Evolutionary conservation across 2,329 filamentous ascomycete genomes (phyloP).

Genomic region (Ceratocystis papillata): DNA sequence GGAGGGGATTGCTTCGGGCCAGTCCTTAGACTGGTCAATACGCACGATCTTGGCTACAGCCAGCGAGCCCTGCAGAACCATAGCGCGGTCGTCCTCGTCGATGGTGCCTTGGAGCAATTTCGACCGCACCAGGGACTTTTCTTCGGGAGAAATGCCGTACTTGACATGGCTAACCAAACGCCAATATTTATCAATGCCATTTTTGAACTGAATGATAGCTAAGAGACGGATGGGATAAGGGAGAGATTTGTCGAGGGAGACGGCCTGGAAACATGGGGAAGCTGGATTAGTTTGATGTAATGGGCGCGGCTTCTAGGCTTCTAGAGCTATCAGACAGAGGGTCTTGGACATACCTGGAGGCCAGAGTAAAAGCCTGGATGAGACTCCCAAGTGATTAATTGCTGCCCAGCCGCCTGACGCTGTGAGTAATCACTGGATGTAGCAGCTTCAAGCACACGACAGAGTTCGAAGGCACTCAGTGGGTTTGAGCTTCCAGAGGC

Average conservation of each 20-base stretch:
- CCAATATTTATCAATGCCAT: constrained; percentile 94
- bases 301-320: constrained; percentile 10
- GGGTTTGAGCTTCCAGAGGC: constrained; percentile 71
- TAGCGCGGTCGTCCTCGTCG: constrained; percentile 59
- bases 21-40: constrained; percentile 80
- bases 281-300: constrained; percentile 18
- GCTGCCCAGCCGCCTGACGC: constrained; percentile 57
- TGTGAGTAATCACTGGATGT: constrained; percentile 51
- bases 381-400: constrained; percentile 61
- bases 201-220: constrained; percentile 88
- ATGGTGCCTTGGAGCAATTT: constrained; percentile 67
- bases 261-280: constrained; percentile 41
- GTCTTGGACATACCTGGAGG: constrained; percentile 46
- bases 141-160: constrained; percentile 60
- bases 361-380: constrained; percentile 55
- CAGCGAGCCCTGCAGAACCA: constrained; percentile 80
- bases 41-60: constrained; percentile 79
- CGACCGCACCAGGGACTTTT: constrained; percentile 66
- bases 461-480: constrained; percentile 52
- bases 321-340: neutral
- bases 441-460: constrained; percentile 52
- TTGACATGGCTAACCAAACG: constrained; percentile 45
- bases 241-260: constrained; percentile 69
- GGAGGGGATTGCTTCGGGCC: constrained; percentile 54
- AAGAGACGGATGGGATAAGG: constrained; percentile 74